These are phyloP conservation scores for Dactylellina sp. DNA, from an alignment of 2,329 filamentous ascomycete species.

Conservation along the genomic window DNA sequence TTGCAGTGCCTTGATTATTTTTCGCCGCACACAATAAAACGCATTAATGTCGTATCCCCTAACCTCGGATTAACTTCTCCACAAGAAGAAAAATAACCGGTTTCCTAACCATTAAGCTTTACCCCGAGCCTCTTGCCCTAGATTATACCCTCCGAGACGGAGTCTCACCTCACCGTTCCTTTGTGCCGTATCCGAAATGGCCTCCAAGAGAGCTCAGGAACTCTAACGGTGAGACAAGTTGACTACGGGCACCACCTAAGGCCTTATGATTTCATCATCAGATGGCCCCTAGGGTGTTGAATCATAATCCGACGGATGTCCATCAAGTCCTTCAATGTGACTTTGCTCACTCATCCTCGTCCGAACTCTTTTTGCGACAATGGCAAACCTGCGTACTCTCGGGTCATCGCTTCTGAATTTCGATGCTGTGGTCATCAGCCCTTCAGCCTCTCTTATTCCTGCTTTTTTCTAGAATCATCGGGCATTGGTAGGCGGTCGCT, in stretches of 20 bases:
- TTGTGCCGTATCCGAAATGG: conserved; percentile 45
- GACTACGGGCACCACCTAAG: conserved; percentile 28
- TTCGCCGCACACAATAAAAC: too few species aligned
- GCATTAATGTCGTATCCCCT: neutral
- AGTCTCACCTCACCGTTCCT: conserved; percentile 33
- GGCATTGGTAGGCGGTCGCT: conserved; percentile 41
- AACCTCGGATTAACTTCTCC: conserved; percentile 25
- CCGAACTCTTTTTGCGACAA: conserved; percentile 32
- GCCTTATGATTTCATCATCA: conserved; percentile 54
- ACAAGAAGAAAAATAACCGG: conserved; percentile 30
- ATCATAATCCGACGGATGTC: conserved; percentile 2
- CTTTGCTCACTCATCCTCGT: conserved; percentile 11
- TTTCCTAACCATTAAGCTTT: conserved; percentile 39
- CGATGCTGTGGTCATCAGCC: conserved; percentile 43
- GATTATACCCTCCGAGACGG: conserved; percentile 47
- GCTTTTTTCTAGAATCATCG: neutral
- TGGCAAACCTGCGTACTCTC: conserved; percentile 39
- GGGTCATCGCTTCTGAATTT: conserved; percentile 48
- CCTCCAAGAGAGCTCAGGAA: conserved; percentile 44
- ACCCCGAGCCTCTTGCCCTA: conserved; percentile 15
- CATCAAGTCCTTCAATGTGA: neutral
- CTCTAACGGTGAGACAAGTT: conserved; percentile 50
- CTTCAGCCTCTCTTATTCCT: conserved; percentile 48
- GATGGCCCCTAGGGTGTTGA: conserved; percentile 21
- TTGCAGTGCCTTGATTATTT: too few species aligned